Evolutionary conservation across 805 yeast species (phyloP).

Genomic region (Wickerhamiella musiphila): DNA sequence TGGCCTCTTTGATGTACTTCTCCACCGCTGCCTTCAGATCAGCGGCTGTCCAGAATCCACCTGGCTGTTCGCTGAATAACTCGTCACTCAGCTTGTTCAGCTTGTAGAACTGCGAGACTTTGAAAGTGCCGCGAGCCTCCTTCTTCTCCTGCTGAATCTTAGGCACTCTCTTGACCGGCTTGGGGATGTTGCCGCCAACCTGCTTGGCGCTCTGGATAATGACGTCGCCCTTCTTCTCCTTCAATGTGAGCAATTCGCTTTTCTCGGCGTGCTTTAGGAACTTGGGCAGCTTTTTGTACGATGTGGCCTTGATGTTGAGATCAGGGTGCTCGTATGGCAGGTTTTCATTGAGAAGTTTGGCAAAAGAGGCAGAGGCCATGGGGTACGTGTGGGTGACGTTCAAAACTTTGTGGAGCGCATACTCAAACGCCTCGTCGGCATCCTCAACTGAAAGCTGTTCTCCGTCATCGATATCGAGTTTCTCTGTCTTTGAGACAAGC

Average conservation of each 20-base stretch:
- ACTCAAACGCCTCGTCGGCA: slow-evolving; percentile 42
- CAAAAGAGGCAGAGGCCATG: slow-evolving; percentile 49
- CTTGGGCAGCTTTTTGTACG: slow-evolving; percentile 81
- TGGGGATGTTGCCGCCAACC: slow-evolving; percentile 2
- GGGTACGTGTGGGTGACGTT: slow-evolving; percentile 31
- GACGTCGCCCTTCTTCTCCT: slow-evolving; percentile 69
- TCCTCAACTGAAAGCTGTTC: slow-evolving; percentile 8
- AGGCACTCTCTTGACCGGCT: slow-evolving; percentile 2
- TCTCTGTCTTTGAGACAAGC: slow-evolving; percentile 1
- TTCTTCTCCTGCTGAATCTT: slow-evolving; percentile 1
- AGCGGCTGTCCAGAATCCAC: slow-evolving; percentile 34
- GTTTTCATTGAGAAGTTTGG: slow-evolving; percentile 46
- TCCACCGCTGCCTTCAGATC: slow-evolving; percentile 40
- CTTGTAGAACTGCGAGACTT: slow-evolving; percentile 15
- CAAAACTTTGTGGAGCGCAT: slow-evolving; percentile 56
- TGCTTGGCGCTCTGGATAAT: slow-evolving; percentile 30
- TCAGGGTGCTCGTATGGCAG: slow-evolving; percentile 35
- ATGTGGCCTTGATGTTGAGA: slow-evolving; percentile 44
- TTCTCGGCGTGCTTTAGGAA: slow-evolving; percentile 79
- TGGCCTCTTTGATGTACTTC: slow-evolving; percentile 35
- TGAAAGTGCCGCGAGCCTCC: slow-evolving; percentile 8
- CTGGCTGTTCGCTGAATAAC: too few relatives aligned
- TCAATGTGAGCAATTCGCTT: slow-evolving; percentile 42
- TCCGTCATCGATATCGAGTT: slow-evolving; percentile 5
- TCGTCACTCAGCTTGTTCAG: slow-evolving; percentile 18